Base-by-base conservation (phyloP, 768 basidiomycete genomes). In the Amyloporia xantha region DNA sequence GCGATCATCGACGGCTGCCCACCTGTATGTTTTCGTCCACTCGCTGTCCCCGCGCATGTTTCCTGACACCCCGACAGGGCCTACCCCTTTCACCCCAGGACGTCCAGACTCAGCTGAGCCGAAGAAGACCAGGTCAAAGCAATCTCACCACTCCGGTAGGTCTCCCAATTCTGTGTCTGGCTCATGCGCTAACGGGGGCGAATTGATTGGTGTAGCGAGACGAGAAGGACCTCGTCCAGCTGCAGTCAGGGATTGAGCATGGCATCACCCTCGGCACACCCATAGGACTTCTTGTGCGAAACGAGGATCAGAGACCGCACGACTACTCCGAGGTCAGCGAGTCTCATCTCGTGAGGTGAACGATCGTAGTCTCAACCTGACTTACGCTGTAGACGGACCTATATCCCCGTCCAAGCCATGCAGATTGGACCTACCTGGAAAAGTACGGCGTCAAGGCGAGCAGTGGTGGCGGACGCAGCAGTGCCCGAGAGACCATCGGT, bases 391-490 rank as follows among this genome's bases (percentile, higher is more conserved):
- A 57, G 73, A 98, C 96, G 0, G 96, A 99, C 64, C 71, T 93
- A 46, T 99, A 92, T 73, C 96, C 96, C 26, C 85, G 96, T 19
- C 96, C 96, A 24, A 91, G 88, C 55, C 96, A 99, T 61, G 96
- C 96, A 11, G 96, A 99, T 66, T 96, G 86, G 66, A 99, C 96
- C 13, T 99, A 99, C 68, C 81, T 98, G 50, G 84, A 91, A 58
- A 99, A 99, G 60, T 99, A 98, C 63, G 93, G 93, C 25, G 68
- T 98, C 66, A 98, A 98, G 73, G 96, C 96, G 0, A 92, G 90
- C 74, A 91, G 87, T 51, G 96, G 96, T 30, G 96, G 96, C 41
- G 96, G 96, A 5, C 76, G 96, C 17, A 91, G 89, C 59, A 91
- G 87, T 62, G 96, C 96, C 37, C 82, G 96, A 23, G 96, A 99